Base-by-base conservation (phyloP, 352 stramenopile species). In the Discostella stelligera region DNA sequence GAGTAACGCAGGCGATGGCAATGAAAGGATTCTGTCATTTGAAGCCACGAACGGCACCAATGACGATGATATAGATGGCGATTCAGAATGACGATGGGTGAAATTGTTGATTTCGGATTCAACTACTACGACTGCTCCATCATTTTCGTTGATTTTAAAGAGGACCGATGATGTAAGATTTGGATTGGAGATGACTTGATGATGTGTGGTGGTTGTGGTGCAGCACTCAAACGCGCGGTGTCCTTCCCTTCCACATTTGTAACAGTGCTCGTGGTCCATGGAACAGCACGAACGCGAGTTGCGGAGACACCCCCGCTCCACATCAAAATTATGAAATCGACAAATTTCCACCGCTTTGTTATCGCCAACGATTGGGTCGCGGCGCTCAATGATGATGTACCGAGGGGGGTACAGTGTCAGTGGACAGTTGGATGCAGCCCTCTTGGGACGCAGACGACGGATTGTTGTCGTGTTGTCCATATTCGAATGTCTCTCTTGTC, bases 251-350 rank as follows among this genome's bases (percentile, higher is more conserved):
- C 64, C 72, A 64, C 72, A 80, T 18, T 18, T 16, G 46, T 80
- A 64, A 32, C 72, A 80, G 54, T 80, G 56, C 9, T 61, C 50
- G 25, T 80, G 72, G 49, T 74, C 56, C 56, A 80, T 70, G n/a
- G 44, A 20, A 58, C 72, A 80, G 37, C 72, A 39, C 11, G 13
- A 20, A 41, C 58, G 71, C 65, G 25, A 49, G 37, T 11, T 27
- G 10, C 18, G 70, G 13, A 80, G 52, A 58, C 72, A 80, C 20
- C 72, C 72, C 58, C 72, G 66, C 39, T 79, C 71, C 9, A 37
- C 44, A 53, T 80, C 72, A 58, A 70, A 80, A 49, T 80, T 80
- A 37, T 80, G 60, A 66, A 80, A 80, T 59, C 72, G 49, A 30
- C 72, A 80, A 46, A 80, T 80, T 66, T 80, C 72, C 39, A 55